Percentiles rank a stretch among this genome's conserved stretches.
Conservation (phyloP, 2,329 filamentous ascomycete genomes). For the Talaromyces marneffei region DNA sequence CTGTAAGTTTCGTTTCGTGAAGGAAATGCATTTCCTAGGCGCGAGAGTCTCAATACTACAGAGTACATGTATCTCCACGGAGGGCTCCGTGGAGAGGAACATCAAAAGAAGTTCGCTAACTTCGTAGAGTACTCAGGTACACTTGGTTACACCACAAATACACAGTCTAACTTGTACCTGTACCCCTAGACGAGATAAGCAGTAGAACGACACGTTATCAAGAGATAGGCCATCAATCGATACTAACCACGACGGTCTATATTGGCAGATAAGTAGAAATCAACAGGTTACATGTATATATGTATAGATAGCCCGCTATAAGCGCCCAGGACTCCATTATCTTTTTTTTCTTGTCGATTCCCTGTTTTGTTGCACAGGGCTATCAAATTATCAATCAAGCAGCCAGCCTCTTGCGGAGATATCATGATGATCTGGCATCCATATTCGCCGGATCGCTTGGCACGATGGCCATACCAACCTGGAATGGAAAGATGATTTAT, state of each 20-base stretch:
- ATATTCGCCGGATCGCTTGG: neutral
- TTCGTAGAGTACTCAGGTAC: neutral
- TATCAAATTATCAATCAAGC: neutral
- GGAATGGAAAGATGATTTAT: neutral
- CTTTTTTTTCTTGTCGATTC: neutral
- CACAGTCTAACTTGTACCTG: neutral
- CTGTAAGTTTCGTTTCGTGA: neutral
- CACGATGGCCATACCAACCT: neutral
- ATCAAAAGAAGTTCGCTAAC: too few species aligned
- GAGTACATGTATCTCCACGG: neutral
- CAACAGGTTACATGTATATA: constrained; percentile 2
- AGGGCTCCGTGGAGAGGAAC: neutral
- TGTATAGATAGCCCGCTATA: constrained; percentile 5
- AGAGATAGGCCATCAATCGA: neutral
- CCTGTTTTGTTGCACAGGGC: neutral
- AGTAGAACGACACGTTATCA: neutral
- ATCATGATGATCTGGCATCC: neutral
- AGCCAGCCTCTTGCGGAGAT: neutral
- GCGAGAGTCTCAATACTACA: too few species aligned
- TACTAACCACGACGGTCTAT: neutral
- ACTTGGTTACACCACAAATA: neutral
- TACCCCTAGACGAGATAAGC: neutral
- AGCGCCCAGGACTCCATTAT: neutral
- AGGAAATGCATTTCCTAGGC: neutral
- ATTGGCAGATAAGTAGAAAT: neutral